Evolutionary conservation across 805 yeast genomes (phyloP).

Genomic region (Kuraishia ogatae): DNA sequence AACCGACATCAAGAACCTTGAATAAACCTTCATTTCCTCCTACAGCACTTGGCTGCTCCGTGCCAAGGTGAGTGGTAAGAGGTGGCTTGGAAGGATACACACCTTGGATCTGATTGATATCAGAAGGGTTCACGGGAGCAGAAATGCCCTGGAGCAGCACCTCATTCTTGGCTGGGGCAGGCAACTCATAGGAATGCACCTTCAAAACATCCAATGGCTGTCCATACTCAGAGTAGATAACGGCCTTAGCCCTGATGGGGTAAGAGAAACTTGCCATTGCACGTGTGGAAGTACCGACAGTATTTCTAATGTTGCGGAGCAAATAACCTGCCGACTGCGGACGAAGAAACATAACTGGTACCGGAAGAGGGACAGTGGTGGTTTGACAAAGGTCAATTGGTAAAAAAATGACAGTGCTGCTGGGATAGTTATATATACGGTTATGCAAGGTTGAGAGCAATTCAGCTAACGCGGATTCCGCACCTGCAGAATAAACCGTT

Average conservation of each 20-base stretch:
- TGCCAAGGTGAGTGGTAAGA: constrained; percentile 42
- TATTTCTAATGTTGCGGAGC: neutral
- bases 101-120: constrained; percentile 78
- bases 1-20: constrained; percentile 70
- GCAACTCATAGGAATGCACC: constrained; percentile 43
- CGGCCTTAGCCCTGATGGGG: constrained; percentile 41
- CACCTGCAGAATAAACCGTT: neutral
- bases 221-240: constrained; percentile 62
- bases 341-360: neutral
- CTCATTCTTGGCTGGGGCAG: constrained; percentile 34
- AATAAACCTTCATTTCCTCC: constrained; percentile 95
- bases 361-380: neutral
- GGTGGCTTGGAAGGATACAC: constrained; percentile 76
- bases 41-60: constrained; percentile 63
- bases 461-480: too few relatives aligned
- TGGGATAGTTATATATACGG: neutral
- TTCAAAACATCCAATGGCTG: constrained; percentile 48
- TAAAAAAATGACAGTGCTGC: neutral
- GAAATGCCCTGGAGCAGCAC: constrained; percentile 66
- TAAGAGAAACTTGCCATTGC: neutral
- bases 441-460: neutral
- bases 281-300: neutral
- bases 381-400: neutral
- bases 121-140: constrained; percentile 86
- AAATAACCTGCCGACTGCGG: neutral